phyloP scores from a whole-genome alignment of 1,139 yeast genomes.

The Candida sojae region DNA sequence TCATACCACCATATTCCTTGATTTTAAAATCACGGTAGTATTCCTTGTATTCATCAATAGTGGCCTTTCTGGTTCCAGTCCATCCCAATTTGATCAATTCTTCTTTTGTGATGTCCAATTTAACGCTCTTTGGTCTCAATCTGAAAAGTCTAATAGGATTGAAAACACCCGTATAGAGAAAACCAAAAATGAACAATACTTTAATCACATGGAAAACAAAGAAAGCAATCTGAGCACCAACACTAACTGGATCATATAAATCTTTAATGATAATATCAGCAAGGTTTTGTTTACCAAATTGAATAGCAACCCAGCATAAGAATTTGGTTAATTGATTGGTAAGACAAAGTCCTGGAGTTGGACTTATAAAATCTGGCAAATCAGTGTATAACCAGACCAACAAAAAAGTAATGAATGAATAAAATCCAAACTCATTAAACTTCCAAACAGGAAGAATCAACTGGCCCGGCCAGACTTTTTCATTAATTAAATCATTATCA shows the following conservation, averaged over 20 bases:
- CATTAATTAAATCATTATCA: slow-evolving; percentile 49
- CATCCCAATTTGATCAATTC: slow-evolving; percentile 75
- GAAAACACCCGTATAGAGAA: slow-evolving; percentile 68
- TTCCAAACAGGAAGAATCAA: slow-evolving; percentile 82
- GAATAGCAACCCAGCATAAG: slow-evolving; percentile 32
- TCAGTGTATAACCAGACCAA: slow-evolving; percentile 86
- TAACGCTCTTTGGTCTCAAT: slow-evolving; percentile 28
- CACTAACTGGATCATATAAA: slow-evolving; percentile 37
- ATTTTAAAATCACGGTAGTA: slow-evolving; percentile 66
- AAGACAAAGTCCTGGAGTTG: slow-evolving; percentile 88
- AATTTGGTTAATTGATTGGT: slow-evolving; percentile 60
- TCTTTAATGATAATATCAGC: slow-evolving; percentile 53
- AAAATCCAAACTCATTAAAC: slow-evolving; percentile 49
- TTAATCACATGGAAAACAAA: slow-evolving; percentile 74
- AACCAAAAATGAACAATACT: slow-evolving; percentile 52
- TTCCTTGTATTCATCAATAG: slow-evolving; percentile 71
- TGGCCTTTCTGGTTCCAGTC: slow-evolving; percentile 85
- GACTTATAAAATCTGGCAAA: slow-evolving; percentile 83
- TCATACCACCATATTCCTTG: slow-evolving; percentile 73
- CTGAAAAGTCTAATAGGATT: slow-evolving; percentile 59
- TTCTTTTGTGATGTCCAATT: slow-evolving; percentile 49
- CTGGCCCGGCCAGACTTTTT: slow-evolving; percentile 87
- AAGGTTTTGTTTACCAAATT: slow-evolving; percentile 34
- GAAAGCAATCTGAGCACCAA: slow-evolving; percentile 63
- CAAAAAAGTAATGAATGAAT: slow-evolving; percentile 47